A percentile compares a stretch with the other conserved stretches of the same genome.
Evolutionary conservation across 345 rosid genomes (phyloP).

Genomic region (Eucalyptus polybractea): DNA sequence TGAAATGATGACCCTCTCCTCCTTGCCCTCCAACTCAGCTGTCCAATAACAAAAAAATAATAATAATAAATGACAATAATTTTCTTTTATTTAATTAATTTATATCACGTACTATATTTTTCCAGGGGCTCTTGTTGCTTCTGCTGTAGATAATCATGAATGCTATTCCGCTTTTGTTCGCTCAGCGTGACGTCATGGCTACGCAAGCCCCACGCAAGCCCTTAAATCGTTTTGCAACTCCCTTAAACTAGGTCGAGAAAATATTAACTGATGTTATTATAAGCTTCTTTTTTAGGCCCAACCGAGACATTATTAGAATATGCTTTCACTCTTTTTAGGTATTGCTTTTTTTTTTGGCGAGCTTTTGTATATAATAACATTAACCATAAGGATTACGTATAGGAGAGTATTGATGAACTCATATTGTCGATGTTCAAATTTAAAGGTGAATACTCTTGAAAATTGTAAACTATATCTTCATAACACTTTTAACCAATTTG

Average conservation of each 20-base stretch:
- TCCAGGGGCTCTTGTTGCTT: neutral
- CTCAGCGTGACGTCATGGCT: slow-evolving; percentile 10
- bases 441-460: neutral
- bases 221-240: fast-evolving
- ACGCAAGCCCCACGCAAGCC: slow-evolving; percentile 17
- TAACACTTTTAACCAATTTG: neutral
- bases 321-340: neutral
- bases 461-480: neutral
- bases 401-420: neutral
- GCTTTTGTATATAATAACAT: neutral
- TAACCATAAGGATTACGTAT: neutral
- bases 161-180: neutral
- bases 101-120: neutral
- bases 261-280: neutral
- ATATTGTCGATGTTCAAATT: neutral
- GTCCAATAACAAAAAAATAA: neutral
- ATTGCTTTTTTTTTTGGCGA: neutral
- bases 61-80: neutral
- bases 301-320: neutral
- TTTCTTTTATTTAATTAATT: neutral
- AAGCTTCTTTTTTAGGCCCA: neutral
- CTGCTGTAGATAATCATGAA: neutral
- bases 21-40: neutral
- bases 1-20: slow-evolving; percentile 30
- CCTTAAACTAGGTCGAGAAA: neutral